Percentiles rank a stretch among this genome's conserved stretches.
Conservation (phyloP, 2,329 filamentous ascomycete species). For the Aureobasidium melanogenum region DNA sequence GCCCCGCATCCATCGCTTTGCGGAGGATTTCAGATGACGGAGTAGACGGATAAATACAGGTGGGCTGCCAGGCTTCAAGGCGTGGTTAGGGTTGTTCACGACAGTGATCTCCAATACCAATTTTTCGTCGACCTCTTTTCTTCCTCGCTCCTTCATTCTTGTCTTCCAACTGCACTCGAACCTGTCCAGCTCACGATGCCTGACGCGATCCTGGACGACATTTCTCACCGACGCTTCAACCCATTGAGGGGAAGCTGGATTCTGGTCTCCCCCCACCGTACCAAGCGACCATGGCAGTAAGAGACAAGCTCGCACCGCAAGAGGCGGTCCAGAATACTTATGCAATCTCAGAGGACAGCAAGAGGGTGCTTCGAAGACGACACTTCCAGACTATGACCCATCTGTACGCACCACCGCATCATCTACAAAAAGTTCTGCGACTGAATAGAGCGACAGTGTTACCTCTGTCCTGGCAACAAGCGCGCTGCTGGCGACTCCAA, state of each 20-base stretch:
- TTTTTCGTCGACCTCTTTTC: neutral
- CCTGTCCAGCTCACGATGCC: constrained; percentile 27
- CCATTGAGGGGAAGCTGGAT: constrained; percentile 84
- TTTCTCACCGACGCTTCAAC: constrained; percentile 92
- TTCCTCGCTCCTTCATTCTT: neutral
- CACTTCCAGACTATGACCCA: constrained; percentile 68
- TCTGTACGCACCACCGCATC: constrained; percentile 26
- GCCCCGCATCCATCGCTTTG: neutral
- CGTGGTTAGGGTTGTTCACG: neutral
- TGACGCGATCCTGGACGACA: constrained; percentile 67
- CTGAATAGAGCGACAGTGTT: constrained; percentile 53
- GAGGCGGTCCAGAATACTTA: neutral
- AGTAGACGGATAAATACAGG: neutral
- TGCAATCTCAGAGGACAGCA: constrained; percentile 33
- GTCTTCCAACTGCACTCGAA: neutral
- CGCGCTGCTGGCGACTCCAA: constrained; percentile 82
- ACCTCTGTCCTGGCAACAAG: constrained; percentile 85
- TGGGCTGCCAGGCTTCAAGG: neutral
- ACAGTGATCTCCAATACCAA: neutral
- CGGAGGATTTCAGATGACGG: constrained; percentile 1
- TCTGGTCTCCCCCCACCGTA: constrained; percentile 89
- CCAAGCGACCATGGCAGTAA: constrained; percentile 97
- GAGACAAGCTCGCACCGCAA: constrained; percentile 63
- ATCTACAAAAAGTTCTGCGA: neutral
- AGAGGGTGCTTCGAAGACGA: constrained; percentile 38